Conservation (phyloP, 2,329 filamentous ascomycete genomes). For the Penicillium freii region DNA sequence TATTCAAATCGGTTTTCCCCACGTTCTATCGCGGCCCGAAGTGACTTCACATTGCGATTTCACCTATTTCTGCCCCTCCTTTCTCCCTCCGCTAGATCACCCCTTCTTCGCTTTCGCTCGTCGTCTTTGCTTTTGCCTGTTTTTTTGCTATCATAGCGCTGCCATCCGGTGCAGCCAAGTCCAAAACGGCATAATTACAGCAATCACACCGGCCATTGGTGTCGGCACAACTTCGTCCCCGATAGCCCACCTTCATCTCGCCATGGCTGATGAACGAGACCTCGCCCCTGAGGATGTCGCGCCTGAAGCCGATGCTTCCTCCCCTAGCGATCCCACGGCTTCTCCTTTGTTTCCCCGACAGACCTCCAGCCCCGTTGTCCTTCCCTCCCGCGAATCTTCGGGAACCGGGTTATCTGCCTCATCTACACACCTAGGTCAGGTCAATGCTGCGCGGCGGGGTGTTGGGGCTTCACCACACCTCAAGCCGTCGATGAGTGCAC, state of each 20-base stretch:
- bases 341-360: conserved; percentile 7
- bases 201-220: conserved; percentile 23
- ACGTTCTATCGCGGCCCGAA: conserved; percentile 8
- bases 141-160: not conserved
- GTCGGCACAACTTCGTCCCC: conserved; percentile 15
- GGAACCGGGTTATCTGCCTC: conserved; percentile 63
- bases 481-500: conserved; percentile 35
- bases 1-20: conserved; percentile 2
- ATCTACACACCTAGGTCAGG: conserved; percentile 78
- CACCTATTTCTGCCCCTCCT: conserved; percentile 11
- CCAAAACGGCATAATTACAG: conserved; percentile 13
- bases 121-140: not conserved
- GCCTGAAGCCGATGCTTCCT: conserved; percentile 49
- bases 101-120: not conserved
- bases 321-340: conserved; percentile 34
- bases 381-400: conserved; percentile 24
- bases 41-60: conserved; percentile 12
- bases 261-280: conserved; percentile 19
- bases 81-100: not conserved
- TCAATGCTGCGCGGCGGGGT: conserved; percentile 64
- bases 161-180: not conserved
- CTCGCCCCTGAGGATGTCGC: conserved; percentile 8
- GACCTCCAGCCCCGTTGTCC: conserved; percentile 29
- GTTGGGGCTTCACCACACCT: conserved; percentile 27
- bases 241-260: not conserved